phyloP scores from a whole-genome alignment of 129 eudicot genomes.

The Artemisia annua region DNA sequence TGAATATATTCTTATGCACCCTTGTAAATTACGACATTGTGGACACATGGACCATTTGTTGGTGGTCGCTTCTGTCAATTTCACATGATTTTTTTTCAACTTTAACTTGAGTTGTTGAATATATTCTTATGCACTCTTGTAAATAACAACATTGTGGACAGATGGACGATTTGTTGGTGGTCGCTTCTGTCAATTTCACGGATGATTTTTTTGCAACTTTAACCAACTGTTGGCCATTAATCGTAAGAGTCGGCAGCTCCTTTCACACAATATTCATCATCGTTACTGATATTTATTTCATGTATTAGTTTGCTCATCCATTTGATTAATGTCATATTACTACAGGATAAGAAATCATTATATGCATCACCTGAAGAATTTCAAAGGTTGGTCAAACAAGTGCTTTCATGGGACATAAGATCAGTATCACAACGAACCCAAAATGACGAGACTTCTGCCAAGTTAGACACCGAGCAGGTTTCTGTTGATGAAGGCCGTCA shows the following conservation, averaged over 20 bases:
- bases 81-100: slow-evolving; percentile 54
- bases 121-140: slow-evolving; percentile 5
- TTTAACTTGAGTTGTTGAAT: slow-evolving; percentile 25
- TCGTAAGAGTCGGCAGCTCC: slow-evolving; percentile 39
- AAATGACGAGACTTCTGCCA: slow-evolving; percentile 32
- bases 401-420: slow-evolving; percentile 93
- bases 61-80: slow-evolving; percentile 65
- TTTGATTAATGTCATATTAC: not conserved
- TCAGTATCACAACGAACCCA: slow-evolving; percentile 79
- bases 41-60: slow-evolving; percentile 67
- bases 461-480: slow-evolving; percentile 13
- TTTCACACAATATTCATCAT: slow-evolving; percentile 1
- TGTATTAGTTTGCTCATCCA: not conserved
- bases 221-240: slow-evolving; percentile 55
- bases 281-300: not conserved
- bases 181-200: slow-evolving; percentile 69
- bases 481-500: slow-evolving; percentile 17
- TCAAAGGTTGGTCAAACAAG: slow-evolving; percentile 62
- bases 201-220: slow-evolving; percentile 52
- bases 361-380: slow-evolving; percentile 74
- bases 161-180: slow-evolving; percentile 65
- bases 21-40: slow-evolving; percentile 14
- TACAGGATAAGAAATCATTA: slow-evolving; percentile 65
- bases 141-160: slow-evolving; percentile 37
- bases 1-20: slow-evolving; percentile 7